Conservation (phyloP, 805 yeast genomes). For the Kodamaea neixiangensis region DNA sequence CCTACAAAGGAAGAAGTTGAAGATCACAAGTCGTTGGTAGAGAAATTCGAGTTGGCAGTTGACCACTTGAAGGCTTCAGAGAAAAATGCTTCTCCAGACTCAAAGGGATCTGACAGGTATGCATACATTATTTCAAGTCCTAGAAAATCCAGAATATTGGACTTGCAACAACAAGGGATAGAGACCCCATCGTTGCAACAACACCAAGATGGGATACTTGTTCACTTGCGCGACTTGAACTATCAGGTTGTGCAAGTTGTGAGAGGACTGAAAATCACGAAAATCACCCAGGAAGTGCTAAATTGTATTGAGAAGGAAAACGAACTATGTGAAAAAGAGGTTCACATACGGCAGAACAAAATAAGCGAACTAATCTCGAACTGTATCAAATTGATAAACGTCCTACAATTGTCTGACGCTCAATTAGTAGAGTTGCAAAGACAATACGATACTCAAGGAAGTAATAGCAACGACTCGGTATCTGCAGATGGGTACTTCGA, state of each 20-base stretch:
- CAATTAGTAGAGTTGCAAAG: constrained; percentile 36
- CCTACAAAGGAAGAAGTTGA: constrained; percentile 36
- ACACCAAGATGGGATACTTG: constrained; percentile 13
- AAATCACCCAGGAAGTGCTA: constrained; percentile 34
- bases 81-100: neutral
- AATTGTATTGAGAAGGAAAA: constrained; percentile 25
- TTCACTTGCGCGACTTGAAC: constrained; percentile 36
- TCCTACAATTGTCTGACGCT: constrained; percentile 33
- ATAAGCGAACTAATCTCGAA: constrained; percentile 25
- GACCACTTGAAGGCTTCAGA: constrained; percentile 13
- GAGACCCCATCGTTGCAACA: too few relatives aligned
- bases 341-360: constrained; percentile 22
- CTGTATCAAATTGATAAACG: constrained; percentile 28
- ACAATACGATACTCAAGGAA: constrained; percentile 19
- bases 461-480: constrained; percentile 8
- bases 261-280: constrained; percentile 36
- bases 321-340: constrained; percentile 27
- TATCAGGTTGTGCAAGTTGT: constrained; percentile 39
- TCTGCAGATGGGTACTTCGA: constrained; percentile 36
- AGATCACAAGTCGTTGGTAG: constrained; percentile 29
- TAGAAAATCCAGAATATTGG: constrained; percentile 11
- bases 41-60: constrained; percentile 31
- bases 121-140: constrained; percentile 36
- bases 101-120: constrained; percentile 5
- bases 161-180: constrained; percentile 4